These are phyloP conservation scores for Wallacemonas sp. DNA, from an alignment of 208 protist species.

Conservation along the genomic window DNA sequence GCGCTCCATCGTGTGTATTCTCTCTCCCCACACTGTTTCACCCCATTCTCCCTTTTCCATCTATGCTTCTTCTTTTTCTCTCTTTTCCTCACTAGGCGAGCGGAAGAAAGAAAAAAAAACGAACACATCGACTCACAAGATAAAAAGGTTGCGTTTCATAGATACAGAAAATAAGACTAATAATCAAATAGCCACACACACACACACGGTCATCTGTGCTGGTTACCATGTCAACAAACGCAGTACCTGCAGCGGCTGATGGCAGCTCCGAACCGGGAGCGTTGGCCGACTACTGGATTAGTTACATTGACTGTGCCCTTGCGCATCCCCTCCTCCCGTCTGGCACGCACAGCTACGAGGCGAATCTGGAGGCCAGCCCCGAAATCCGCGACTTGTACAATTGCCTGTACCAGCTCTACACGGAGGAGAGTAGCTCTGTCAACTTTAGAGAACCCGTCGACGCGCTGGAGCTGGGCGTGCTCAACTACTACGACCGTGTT, in stretches of 20 bases:
- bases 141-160: too few species aligned
- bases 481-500: slow-evolving; percentile 73
- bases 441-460: slow-evolving; percentile 83
- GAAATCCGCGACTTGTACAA: slow-evolving; percentile 75
- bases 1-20: too few species aligned
- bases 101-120: not conserved
- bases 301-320: slow-evolving; percentile 69
- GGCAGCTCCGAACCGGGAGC: not conserved
- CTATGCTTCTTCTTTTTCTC: not conserved
- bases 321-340: slow-evolving; percentile 57
- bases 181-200: too few species aligned
- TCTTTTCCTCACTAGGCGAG: too few species aligned
- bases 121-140: too few species aligned
- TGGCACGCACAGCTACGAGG: slow-evolving; percentile 58
- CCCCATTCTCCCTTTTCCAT: not conserved
- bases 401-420: slow-evolving; percentile 81
- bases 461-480: slow-evolving; percentile 57
- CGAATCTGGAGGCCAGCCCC: slow-evolving; percentile 35
- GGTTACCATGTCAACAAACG: too few species aligned
- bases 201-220: not conserved
- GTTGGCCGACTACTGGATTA: slow-evolving; percentile 51
- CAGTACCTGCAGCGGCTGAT: too few species aligned
- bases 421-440: slow-evolving; percentile 55
- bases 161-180: too few species aligned
- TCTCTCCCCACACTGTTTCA: slow-evolving; percentile 7